Evolutionary conservation across 108 stramenopile species (phyloP).

Genomic region (Schizochytrium sp.): DNA sequence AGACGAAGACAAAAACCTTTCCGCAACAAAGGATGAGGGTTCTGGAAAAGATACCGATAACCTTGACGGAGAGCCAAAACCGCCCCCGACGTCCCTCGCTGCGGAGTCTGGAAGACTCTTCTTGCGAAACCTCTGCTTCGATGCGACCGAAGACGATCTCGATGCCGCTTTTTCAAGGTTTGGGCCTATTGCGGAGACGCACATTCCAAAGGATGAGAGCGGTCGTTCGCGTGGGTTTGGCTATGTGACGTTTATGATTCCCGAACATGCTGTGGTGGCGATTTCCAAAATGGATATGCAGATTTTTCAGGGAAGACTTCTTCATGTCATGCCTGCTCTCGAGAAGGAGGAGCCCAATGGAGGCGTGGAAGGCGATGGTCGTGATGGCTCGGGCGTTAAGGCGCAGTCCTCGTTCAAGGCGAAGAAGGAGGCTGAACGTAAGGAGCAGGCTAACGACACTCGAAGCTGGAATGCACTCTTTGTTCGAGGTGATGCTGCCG

Average conservation of each 20-base stretch:
- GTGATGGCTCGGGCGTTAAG: background rate
- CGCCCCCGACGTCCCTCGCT: background rate
- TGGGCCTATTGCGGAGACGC: slow-evolving; percentile 84
- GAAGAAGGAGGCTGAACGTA: slow-evolving; percentile 84
- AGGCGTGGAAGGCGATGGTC: slow-evolving; percentile 50
- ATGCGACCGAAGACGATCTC: slow-evolving; percentile 91
- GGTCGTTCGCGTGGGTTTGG: slow-evolving; percentile 91
- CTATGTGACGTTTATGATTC: slow-evolving; percentile 82
- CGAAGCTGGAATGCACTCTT: slow-evolving; percentile 93
- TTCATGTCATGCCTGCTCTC: slow-evolving; percentile 84
- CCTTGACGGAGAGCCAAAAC: slow-evolving; percentile 55
- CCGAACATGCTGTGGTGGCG: slow-evolving; percentile 78
- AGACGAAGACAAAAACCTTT: background rate
- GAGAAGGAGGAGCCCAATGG: slow-evolving; percentile 44
- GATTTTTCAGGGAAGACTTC: slow-evolving; percentile 87
- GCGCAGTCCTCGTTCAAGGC: slow-evolving; percentile 84
- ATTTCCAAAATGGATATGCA: slow-evolving; percentile 77
- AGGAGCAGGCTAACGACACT: slow-evolving; percentile 80
- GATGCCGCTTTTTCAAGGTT: slow-evolving; percentile 80
- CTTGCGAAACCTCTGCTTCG: slow-evolving; percentile 92
- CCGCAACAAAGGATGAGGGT: background rate
- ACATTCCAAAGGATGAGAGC: slow-evolving; percentile 88
- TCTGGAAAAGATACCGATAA: background rate
- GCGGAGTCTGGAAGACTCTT: slow-evolving; percentile 80
- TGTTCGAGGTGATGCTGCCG: slow-evolving; percentile 93